phyloP scores from a whole-genome alignment of 2,329 filamentous ascomycete genomes.

The Ophiocordyceps camponoti-rufipedis region DNA sequence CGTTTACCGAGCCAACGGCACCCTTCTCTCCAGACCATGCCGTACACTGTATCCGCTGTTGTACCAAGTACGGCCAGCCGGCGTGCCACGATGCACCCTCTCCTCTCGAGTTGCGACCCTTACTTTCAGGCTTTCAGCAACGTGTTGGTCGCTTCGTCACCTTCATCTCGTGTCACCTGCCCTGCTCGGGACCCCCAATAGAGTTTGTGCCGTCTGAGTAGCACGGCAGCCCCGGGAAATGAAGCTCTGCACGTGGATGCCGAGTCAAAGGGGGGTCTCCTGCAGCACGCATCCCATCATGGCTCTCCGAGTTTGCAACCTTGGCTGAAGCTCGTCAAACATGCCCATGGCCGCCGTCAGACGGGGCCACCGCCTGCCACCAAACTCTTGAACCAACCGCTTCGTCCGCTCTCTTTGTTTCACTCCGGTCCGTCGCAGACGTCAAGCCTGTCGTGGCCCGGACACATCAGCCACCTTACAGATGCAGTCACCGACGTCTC shows the following conservation, averaged over 20 bases:
- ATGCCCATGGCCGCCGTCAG: neutral
- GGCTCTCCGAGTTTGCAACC: too few species aligned
- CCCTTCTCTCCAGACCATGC: neutral
- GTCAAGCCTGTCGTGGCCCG: neutral
- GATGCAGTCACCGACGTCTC: neutral
- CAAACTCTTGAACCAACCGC: neutral
- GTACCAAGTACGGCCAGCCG: neutral
- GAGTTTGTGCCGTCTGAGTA: neutral
- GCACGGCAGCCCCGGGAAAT: conserved; percentile 1
- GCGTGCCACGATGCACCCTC: neutral
- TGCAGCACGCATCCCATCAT: too few species aligned
- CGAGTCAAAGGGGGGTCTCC: neutral
- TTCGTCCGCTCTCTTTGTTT: neutral
- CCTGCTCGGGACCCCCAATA: neutral
- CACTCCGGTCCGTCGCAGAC: neutral
- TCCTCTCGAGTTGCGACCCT: neutral
- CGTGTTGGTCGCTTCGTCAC: neutral
- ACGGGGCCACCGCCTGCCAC: neutral
- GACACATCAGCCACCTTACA: neutral
- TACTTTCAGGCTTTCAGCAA: neutral
- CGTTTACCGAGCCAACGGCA: neutral
- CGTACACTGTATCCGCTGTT: neutral
- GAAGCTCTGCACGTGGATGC: neutral
- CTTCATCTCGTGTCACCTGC: neutral
- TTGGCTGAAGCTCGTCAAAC: neutral